Conservation (phyloP, 1,284 basidiomycete genomes). For the Leucoagaricus sp. region DNA sequence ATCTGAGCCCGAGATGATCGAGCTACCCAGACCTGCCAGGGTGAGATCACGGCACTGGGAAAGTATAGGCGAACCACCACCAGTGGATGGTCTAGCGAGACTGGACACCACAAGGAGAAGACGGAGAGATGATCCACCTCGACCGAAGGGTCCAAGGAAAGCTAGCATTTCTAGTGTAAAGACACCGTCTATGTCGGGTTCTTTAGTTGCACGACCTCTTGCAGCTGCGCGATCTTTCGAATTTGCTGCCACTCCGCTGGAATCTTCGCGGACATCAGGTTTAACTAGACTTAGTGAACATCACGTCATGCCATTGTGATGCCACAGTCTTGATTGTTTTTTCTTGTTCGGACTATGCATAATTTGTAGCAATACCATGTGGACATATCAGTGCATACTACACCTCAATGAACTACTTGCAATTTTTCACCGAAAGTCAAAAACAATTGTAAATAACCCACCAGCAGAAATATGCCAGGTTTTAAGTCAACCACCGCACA, state of each 20-base stretch:
- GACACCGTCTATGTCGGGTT: background rate
- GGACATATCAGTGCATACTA: too few species aligned
- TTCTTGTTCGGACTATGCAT: too few species aligned
- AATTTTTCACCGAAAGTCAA: too few species aligned
- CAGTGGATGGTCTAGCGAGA: background rate
- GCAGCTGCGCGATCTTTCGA: background rate
- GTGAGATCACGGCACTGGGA: background rate
- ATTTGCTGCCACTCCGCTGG: background rate
- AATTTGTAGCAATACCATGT: too few species aligned
- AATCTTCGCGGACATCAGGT: slow-evolving; percentile 1
- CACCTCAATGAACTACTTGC: too few species aligned
- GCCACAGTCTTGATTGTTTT: too few species aligned
- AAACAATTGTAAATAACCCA: too few species aligned
- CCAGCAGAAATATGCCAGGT: too few species aligned
- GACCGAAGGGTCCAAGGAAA: slow-evolving; percentile 13
- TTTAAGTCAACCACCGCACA: too few species aligned
- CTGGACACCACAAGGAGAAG: background rate
- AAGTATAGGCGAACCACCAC: background rate
- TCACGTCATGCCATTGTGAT: too few species aligned
- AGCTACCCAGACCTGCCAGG: background rate
- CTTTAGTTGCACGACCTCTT: background rate
- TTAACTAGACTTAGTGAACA: background rate
- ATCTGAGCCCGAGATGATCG: background rate
- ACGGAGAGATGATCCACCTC: background rate
- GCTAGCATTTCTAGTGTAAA: background rate